A percentile compares a stretch with the other conserved stretches of the same genome.
These are phyloP conservation scores for Mycosphaerella sp. DNA, from an alignment of 2,329 filamentous ascomycete species.

Conservation along the genomic window DNA sequence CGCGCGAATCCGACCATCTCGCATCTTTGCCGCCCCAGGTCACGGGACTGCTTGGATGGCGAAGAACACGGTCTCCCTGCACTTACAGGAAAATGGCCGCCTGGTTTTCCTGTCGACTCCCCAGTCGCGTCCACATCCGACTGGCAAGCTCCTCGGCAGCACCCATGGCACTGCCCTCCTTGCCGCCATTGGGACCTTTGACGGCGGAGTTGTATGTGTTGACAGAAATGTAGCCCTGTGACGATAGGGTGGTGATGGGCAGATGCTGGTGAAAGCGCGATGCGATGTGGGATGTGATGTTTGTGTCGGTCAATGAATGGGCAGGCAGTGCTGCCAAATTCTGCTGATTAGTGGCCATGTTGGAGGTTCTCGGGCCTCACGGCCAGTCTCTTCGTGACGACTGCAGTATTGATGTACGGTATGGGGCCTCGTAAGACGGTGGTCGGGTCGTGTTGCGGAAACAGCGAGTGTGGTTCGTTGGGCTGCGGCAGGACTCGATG, in stretches of 20 bases:
- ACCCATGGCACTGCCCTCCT: conserved; percentile 85
- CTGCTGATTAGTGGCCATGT: conserved; percentile 57
- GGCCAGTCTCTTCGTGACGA: conserved; percentile 18
- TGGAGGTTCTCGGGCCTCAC: conserved; percentile 22
- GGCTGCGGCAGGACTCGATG: not conserved
- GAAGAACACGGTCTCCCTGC: not conserved
- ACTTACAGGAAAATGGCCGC: conserved; percentile 86
- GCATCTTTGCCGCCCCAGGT: not conserved
- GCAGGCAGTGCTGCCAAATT: conserved; percentile 83
- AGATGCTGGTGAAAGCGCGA: conserved; percentile 87
- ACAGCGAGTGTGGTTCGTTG: conserved; percentile 1
- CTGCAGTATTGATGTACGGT: conserved; percentile 7
- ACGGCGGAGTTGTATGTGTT: conserved; percentile 92
- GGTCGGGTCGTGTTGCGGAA: conserved; percentile 1
- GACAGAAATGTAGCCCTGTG: conserved; percentile 81
- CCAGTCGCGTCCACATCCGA: conserved; percentile 76
- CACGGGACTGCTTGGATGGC: not conserved
- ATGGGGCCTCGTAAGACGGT: conserved; percentile 16
- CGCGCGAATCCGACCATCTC: not conserved
- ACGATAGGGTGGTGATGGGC: conserved; percentile 82
- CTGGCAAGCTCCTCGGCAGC: conserved; percentile 89
- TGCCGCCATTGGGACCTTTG: conserved; percentile 82
- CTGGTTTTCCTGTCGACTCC: conserved; percentile 87
- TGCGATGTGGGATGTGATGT: conserved; percentile 70
- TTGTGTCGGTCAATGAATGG: conserved; percentile 66